Evolutionary conservation across 768 basidiomycete species (phyloP).

Genomic region (Amanita pseudoporphyria): DNA sequence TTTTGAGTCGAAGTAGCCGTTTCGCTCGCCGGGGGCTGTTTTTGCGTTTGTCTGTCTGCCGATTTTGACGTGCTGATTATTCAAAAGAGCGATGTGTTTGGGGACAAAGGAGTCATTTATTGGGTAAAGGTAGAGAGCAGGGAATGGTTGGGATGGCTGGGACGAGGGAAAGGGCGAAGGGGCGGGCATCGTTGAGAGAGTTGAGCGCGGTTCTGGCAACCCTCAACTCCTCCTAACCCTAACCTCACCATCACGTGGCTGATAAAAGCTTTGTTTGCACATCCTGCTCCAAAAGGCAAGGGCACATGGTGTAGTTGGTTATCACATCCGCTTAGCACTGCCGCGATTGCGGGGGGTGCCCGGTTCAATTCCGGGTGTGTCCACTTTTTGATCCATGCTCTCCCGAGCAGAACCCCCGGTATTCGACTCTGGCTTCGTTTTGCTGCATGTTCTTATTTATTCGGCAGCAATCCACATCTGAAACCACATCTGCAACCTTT

Average conservation of each 20-base stretch:
- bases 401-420: neutral
- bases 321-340: conserved; percentile 23
- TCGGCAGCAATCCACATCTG: neutral
- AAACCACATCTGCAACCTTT: neutral
- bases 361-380: conserved; percentile 10
- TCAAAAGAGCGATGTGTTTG: conserved; percentile 80
- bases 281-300: neutral
- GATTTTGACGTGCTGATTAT: conserved; percentile 73
- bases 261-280: neutral
- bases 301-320: conserved; percentile 26
- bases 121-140: conserved; percentile 70
- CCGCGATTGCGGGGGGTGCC: conserved; percentile 7
- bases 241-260: conserved; percentile 5
- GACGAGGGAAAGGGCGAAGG: conserved; percentile 14
- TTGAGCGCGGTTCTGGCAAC: conserved; percentile 8
- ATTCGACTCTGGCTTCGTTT: neutral
- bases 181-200: conserved; percentile 17
- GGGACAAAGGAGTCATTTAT: conserved; percentile 92
- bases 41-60: conserved; percentile 95
- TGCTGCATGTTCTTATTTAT: no score
- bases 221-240: conserved; percentile 2
- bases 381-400: neutral
- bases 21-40: conserved; percentile 85
- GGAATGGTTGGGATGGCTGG: conserved; percentile 19
- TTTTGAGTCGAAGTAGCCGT: conserved; percentile 97